phyloP scores from a whole-genome alignment of 495 filamentous ascomycete genomes.

The Astrocystis sublimbata region DNA sequence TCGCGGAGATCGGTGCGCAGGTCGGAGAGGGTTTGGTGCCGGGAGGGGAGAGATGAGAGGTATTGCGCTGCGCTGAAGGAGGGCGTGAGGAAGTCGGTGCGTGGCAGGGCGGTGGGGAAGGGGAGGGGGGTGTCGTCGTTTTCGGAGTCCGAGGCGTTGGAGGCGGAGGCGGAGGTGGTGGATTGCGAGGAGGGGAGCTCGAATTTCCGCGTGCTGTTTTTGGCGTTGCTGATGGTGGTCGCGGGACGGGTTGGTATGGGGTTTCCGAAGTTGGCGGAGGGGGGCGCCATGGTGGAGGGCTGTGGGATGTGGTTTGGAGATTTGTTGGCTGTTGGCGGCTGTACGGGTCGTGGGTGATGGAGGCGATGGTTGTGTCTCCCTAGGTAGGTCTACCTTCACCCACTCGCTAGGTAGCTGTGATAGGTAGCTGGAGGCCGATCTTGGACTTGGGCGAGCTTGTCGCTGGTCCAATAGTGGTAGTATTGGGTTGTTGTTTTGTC shows the following conservation, averaged over 20 bases:
- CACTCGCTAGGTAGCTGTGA: no score
- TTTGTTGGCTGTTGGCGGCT: not conserved
- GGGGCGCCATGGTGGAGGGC: conserved; percentile 34
- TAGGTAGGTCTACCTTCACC: no score
- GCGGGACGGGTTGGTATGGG: conserved; percentile 29
- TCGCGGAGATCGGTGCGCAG: conserved; percentile 80
- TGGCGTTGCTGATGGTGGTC: no score
- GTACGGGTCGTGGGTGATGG: no score
- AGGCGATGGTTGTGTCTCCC: no score
- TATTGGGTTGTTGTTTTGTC: no score
- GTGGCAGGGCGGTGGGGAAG: conserved; percentile 78
- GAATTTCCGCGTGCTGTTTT: conserved; percentile 37
- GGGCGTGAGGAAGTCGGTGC: conserved; percentile 73
- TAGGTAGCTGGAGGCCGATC: no score
- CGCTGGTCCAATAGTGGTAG: not conserved
- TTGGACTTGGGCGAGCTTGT: not conserved
- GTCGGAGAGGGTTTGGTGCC: conserved; percentile 95
- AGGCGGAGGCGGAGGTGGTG: no score
- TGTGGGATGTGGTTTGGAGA: not conserved
- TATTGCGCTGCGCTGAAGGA: conserved; percentile 80
- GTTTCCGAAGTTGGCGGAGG: conserved; percentile 28
- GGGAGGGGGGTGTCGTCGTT: conserved; percentile 71
- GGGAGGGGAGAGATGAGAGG: conserved; percentile 77
- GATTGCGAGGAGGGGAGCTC: conserved; percentile 31
- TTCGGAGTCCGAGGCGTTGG: conserved; percentile 20